Conservation (phyloP, 441 rosid genomes). For the Aleurites moluccanus region DNA sequence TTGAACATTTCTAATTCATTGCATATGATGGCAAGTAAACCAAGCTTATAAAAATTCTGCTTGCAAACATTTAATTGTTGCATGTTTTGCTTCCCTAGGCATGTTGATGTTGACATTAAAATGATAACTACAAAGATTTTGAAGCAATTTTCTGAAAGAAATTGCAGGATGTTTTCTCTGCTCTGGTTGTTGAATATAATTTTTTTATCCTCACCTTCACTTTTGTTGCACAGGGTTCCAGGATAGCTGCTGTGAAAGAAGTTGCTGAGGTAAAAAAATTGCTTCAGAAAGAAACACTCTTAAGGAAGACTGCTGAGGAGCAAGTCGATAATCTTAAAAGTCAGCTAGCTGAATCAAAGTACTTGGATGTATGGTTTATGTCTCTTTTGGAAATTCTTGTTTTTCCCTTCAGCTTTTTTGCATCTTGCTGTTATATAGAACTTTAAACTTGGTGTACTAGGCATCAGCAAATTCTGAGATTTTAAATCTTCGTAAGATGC, state of each 20-base stretch:
- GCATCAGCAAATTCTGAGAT: conserved; percentile 72
- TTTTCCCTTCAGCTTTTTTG: conserved; percentile 2
- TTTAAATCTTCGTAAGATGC: conserved; percentile 74
- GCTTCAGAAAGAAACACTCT: conserved; percentile 70
- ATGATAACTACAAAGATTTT: conserved; percentile 6
- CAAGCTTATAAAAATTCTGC: not conserved
- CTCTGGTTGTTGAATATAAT: not conserved
- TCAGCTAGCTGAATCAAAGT: conserved; percentile 63
- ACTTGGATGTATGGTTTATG: conserved; percentile 54
- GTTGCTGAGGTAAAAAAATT: conserved; percentile 62
- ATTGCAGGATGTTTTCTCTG: not conserved
- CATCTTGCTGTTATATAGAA: conserved; percentile 19
- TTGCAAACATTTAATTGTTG: not conserved
- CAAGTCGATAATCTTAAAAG: conserved; percentile 63
- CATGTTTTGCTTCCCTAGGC: not conserved
- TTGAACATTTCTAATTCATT: not conserved
- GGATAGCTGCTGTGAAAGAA: conserved; percentile 52
- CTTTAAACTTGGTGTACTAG: conserved; percentile 36
- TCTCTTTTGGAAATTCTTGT: conserved; percentile 13
- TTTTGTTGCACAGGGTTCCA: conserved; percentile 39
- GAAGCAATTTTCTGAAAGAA: not conserved
- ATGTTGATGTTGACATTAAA: not conserved
- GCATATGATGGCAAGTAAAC: not conserved
- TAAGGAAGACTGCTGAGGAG: conserved; percentile 74
- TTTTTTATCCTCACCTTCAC: not conserved